These are phyloP conservation scores for Haberlea rhodopensis DNA, from an alignment of 257 asterid genomes.

Conservation along the genomic window DNA sequence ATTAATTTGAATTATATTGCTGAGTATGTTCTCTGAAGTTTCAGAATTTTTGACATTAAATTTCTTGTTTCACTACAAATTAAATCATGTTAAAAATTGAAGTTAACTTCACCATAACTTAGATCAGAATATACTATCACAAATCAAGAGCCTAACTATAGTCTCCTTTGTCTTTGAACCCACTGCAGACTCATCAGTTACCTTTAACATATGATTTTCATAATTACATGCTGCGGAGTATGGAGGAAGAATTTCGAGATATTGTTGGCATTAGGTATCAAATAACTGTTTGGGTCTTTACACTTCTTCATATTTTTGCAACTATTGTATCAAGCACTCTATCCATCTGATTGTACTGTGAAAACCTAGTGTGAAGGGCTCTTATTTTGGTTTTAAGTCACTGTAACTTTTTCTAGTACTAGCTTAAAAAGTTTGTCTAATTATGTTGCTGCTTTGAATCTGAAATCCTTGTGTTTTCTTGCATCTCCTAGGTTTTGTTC, in stretches of 20 bases:
- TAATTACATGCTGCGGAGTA: conserved; percentile 91
- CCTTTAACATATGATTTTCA: conserved; percentile 89
- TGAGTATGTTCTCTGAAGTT: background rate
- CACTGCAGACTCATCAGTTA: conserved; percentile 79
- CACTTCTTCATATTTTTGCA: background rate
- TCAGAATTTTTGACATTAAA: background rate
- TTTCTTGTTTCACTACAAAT: too few relatives aligned
- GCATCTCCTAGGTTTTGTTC: background rate
- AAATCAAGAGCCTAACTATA: background rate
- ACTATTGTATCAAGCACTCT: background rate
- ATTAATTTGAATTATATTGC: background rate
- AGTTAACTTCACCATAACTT: conserved; percentile 5
- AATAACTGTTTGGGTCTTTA: conserved; percentile 12
- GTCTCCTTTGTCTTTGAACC: conserved; percentile 17
- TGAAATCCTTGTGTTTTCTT: background rate
- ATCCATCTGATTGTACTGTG: background rate
- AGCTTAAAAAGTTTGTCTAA: background rate
- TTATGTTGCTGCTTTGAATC: background rate
- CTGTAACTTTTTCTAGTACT: background rate
- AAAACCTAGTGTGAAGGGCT: background rate
- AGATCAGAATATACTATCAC: background rate
- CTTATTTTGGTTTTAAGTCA: background rate
- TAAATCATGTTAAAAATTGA: too few relatives aligned
- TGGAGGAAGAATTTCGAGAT: conserved; percentile 97
- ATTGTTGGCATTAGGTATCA: conserved; percentile 90